phyloP scores from a whole-genome alignment of 2,329 filamentous ascomycete species.

The Metarhizium robertsii region DNA sequence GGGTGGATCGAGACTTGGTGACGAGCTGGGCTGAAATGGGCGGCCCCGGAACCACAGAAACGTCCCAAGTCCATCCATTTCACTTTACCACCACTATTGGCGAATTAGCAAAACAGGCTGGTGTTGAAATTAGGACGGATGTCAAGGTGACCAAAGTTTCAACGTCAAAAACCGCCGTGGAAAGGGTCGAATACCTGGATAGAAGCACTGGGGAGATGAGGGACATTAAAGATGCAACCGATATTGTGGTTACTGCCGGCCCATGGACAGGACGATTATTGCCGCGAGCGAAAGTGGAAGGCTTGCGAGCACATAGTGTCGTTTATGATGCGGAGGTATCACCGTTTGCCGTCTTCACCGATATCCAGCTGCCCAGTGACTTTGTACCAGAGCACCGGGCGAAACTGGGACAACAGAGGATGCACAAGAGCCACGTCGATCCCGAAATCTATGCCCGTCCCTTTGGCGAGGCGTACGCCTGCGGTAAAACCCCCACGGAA shows the following conservation, averaged over 20 bases:
- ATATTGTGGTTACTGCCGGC: slow-evolving; percentile 47
- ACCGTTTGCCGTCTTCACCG: slow-evolving; percentile 76
- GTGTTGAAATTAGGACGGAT: slow-evolving; percentile 57
- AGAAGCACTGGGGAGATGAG: slow-evolving; percentile 27
- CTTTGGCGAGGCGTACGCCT: slow-evolving; percentile 84
- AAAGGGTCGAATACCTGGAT: slow-evolving; percentile 52
- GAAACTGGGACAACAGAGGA: slow-evolving; percentile 38
- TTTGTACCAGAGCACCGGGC: slow-evolving; percentile 46
- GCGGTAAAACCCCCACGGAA: slow-evolving; percentile 42
- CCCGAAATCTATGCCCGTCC: slow-evolving; percentile 93
- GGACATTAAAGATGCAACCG: slow-evolving; percentile 36
- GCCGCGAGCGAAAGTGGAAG: slow-evolving; percentile 47
- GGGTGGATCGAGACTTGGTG: slow-evolving; percentile 63
- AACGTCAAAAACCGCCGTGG: slow-evolving; percentile 40
- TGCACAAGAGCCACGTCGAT: slow-evolving; percentile 55
- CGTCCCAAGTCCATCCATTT: slow-evolving; percentile 88
- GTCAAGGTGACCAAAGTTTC: slow-evolving; percentile 60
- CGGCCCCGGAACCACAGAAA: slow-evolving; percentile 54
- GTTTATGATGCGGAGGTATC: slow-evolving; percentile 56
- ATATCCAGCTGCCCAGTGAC: slow-evolving; percentile 62
- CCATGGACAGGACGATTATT: slow-evolving; percentile 55
- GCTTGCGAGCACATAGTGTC: slow-evolving; percentile 55
- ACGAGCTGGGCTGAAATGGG: slow-evolving; percentile 76
- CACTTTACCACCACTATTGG: slow-evolving; percentile 85
- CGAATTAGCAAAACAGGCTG: slow-evolving; percentile 59